Conservation (phyloP, 1,139 yeast genomes). For the Yamadazyma mexicana region DNA sequence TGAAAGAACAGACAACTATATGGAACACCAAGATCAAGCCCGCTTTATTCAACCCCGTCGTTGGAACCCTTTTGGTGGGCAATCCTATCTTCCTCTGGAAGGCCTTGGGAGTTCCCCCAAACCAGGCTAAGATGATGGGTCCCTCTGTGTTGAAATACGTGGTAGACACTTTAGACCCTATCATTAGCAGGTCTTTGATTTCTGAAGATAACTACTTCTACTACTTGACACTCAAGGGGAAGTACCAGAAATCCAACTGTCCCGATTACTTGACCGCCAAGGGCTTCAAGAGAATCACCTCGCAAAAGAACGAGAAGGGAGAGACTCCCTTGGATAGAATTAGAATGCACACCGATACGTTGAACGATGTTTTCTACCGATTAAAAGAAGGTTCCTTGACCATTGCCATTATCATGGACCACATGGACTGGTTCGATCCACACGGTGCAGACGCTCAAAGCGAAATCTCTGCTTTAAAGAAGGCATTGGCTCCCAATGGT, state of each 20-base stretch:
- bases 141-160: constrained; percentile 69
- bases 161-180: constrained; percentile 76
- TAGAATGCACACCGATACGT: constrained; percentile 76
- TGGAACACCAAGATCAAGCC: constrained; percentile 69
- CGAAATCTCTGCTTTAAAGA: constrained; percentile 65
- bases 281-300: constrained; percentile 49
- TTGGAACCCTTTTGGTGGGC: constrained; percentile 68
- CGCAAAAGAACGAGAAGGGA: constrained; percentile 19
- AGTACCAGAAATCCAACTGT: constrained; percentile 63
- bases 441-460: constrained; percentile 59
- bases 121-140: constrained; percentile 81
- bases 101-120: constrained; percentile 83
- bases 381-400: constrained; percentile 63
- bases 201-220: constrained; percentile 78
- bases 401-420: constrained; percentile 85
- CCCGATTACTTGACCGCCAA: constrained; percentile 70
- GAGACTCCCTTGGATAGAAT: constrained; percentile 58
- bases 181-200: constrained; percentile 60
- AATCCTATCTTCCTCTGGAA: constrained; percentile 83
- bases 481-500: constrained; percentile 66
- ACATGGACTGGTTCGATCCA: constrained; percentile 88
- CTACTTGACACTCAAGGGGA: constrained; percentile 64
- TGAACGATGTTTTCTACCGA: constrained; percentile 72
- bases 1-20: constrained; percentile 60
- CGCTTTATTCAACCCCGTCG: constrained; percentile 66